These are phyloP conservation scores for Penicillium subrubescens DNA, from an alignment of 495 filamentous ascomycete genomes.

Conservation along the genomic window DNA sequence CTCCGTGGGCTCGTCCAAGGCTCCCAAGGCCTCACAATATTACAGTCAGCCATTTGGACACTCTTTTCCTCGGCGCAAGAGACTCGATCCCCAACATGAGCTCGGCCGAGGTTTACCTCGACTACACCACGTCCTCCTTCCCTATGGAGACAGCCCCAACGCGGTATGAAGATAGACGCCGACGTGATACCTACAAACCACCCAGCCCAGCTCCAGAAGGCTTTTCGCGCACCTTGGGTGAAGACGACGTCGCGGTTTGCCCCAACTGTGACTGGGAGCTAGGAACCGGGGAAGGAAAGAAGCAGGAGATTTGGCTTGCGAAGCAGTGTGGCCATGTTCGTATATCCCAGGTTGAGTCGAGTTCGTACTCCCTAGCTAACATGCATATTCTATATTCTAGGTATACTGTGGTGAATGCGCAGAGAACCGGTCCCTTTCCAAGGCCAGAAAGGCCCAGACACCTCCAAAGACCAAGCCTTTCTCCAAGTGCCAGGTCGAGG, in stretches of 20 bases:
- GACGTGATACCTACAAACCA: constrained; percentile 57
- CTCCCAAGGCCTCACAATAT: neutral
- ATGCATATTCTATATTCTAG: constrained; percentile 42
- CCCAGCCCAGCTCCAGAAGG: constrained; percentile 60
- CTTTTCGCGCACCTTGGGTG: constrained; percentile 64
- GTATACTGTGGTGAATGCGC: constrained; percentile 74
- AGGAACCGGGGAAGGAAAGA: constrained; percentile 57
- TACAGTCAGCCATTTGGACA: neutral
- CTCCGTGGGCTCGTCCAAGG: neutral
- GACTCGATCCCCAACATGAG: neutral
- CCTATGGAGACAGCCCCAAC: constrained; percentile 23
- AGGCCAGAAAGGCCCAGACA: constrained; percentile 35
- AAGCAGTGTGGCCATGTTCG: constrained; percentile 78
- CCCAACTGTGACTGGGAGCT: constrained; percentile 73
- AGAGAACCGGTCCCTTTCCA: constrained; percentile 48
- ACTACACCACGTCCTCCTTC: constrained; percentile 29
- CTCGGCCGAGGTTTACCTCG: constrained; percentile 12
- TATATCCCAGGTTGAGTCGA: constrained; percentile 11
- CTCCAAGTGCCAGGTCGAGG: constrained; percentile 52
- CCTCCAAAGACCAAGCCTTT: constrained; percentile 41
- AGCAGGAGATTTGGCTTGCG: constrained; percentile 72
- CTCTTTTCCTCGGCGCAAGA: neutral
- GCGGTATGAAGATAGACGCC: constrained; percentile 26
- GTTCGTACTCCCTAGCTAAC: constrained; percentile 10
- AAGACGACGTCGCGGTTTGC: constrained; percentile 67